These are phyloP conservation scores for Cercophora samala DNA, from an alignment of 495 filamentous ascomycete species.

Conservation along the genomic window DNA sequence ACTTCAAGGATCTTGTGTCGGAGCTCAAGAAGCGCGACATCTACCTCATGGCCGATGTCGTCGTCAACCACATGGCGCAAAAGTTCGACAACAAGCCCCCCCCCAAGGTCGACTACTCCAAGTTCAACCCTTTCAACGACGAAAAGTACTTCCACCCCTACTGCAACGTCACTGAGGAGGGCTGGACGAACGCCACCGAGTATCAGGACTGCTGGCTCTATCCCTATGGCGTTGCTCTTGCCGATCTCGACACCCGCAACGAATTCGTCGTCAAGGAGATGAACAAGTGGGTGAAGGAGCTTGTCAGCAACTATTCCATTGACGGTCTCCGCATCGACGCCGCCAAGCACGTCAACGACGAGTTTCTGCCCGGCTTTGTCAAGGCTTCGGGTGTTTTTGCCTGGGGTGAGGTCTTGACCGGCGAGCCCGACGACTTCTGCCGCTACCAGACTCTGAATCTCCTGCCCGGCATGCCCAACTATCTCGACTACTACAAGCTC, in stretches of 20 bases:
- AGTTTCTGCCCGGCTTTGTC: conserved; percentile 63
- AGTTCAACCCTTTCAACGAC: conserved; percentile 66
- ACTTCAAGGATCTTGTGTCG: conserved; percentile 59
- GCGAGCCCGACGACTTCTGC: conserved; percentile 28
- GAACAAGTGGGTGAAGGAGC: conserved; percentile 60
- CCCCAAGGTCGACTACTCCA: conserved; percentile 55
- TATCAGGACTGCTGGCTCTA: conserved; percentile 63
- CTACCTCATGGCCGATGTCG: conserved; percentile 76
- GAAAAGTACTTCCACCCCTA: conserved; percentile 64
- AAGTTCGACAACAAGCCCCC: conserved; percentile 44
- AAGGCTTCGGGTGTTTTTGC: conserved; percentile 68
- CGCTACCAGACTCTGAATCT: conserved; percentile 39
- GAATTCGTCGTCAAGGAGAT: conserved; percentile 52
- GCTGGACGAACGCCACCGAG: conserved; percentile 51
- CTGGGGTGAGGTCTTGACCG: conserved; percentile 58
- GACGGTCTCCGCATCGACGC: conserved; percentile 79
- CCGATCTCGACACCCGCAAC: conserved; percentile 66
- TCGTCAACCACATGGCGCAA: conserved; percentile 74
- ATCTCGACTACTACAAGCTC: conserved; percentile 66
- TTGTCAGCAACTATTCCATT: conserved; percentile 70
- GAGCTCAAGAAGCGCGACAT: conserved; percentile 62
- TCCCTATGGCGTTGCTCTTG: conserved; percentile 52
- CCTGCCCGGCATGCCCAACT: conserved; percentile 65
- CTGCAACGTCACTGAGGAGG: conserved; percentile 56
- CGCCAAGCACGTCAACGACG: conserved; percentile 66